A percentile compares a stretch with the other conserved stretches of the same genome.
Evolutionary conservation across 768 basidiomycete genomes (phyloP).

Genomic region (Hysterangium stoloniferum): DNA sequence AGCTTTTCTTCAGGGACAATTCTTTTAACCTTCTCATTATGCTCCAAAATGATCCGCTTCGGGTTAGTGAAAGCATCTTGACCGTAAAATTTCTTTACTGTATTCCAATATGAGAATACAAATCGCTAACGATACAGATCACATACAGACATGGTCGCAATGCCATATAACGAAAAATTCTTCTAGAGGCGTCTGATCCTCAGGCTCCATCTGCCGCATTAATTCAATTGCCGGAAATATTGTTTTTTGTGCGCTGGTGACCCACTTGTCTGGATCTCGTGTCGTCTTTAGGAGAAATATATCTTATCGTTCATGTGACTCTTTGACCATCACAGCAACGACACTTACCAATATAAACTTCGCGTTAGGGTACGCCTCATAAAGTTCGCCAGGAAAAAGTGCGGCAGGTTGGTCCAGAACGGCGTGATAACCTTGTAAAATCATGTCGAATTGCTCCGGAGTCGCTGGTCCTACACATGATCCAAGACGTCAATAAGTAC

Average conservation of each 20-base stretch:
- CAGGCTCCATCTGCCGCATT: too few species aligned
- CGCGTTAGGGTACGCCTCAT: background rate
- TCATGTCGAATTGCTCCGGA: too few species aligned
- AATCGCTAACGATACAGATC: too few species aligned
- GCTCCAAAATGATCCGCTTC: background rate
- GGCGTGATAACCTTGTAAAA: too few species aligned
- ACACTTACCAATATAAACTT: slow-evolving; percentile 2
- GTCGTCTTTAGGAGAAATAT: background rate
- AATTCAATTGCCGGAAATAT: too few species aligned
- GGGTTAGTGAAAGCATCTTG: background rate
- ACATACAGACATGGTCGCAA: too few species aligned
- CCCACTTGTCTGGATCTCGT: slow-evolving; percentile 6
- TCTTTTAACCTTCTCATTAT: slow-evolving; percentile 1
- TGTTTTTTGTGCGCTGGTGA: background rate
- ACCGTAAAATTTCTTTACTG: background rate
- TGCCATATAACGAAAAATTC: background rate
- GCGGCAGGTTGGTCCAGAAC: background rate
- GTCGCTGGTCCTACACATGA: too few species aligned
- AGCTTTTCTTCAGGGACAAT: slow-evolving; percentile 1
- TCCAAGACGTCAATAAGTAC: too few species aligned
- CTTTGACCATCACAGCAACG: too few species aligned
- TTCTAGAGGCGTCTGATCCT: background rate
- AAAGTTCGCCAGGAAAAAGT: background rate
- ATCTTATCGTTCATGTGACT: too few species aligned
- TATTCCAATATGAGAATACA: too few species aligned